Base-by-base conservation (phyloP, 2,329 filamentous ascomycete genomes). In the Claviceps maximensis region DNA sequence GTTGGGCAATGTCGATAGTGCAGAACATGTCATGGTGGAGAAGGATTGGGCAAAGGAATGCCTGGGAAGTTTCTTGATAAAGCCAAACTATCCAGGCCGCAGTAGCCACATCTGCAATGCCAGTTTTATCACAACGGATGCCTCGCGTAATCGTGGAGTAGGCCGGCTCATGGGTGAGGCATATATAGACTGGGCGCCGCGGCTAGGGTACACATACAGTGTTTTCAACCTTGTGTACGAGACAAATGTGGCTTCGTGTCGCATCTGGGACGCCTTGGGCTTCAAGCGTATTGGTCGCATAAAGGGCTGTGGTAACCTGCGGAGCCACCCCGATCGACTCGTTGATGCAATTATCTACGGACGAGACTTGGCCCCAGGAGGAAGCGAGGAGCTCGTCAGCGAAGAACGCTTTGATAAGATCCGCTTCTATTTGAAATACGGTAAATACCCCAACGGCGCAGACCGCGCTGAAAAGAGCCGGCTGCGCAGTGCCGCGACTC, bases 341-440 rank as follows among this genome's bases (percentile, higher is more conserved):
- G 79, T 88, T 56, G 84, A 88, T 68, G 85, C 83, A 63, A 87
- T 88, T 66, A 87, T 88, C 57, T 88, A 86, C 69, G 89, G 89
- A 36, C 76, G 80, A 52, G 81, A 84, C 61, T 71, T 82, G 56
- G 72, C 70, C 17, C 54, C 65, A 47, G 67, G 66, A 55, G 84
- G 88, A 62, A 79, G 78, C 61, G 88, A 93, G 65, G 87, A 93
- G 67, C 84, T 87, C 66, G 85, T 91, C 62, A 90, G 86, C 68
- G 90, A 96, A 74, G 90, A 96, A 73, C 87, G 93, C 61, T 97
- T 97, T 75, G 91, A 96, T 75, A 96, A 96, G 76, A 97, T 97
- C 67, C 86, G 90, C 64, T 97, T 87, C 75, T 97, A 97, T 71
- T 82, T 97, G 65, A 94, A 95, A 71, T 89, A 90, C 68, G 86